A percentile compares a stretch with the other conserved stretches of the same genome.
Evolutionary conservation across 2,329 filamentous ascomycete species (phyloP).

Genomic region (Sarocladium brachiariae): DNA sequence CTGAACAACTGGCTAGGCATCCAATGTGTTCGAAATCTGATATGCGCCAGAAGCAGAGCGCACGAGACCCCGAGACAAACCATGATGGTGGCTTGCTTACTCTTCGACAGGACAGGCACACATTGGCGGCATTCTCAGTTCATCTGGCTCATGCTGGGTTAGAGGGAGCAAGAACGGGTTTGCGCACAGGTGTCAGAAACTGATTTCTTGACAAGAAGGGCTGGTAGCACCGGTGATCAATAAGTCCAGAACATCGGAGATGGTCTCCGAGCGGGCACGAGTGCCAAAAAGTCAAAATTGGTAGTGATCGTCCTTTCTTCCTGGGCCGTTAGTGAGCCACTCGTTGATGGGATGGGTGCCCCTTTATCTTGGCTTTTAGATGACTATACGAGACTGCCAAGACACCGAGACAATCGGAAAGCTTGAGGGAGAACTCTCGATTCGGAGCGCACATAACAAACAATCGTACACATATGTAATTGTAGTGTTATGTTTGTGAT

Average conservation of each 20-base stretch:
- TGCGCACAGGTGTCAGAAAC: not conserved
- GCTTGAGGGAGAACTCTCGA: no score
- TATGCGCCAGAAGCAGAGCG: not conserved
- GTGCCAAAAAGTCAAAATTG: conserved; percentile 5
- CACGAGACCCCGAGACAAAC: conserved; percentile 5
- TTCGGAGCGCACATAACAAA: no score
- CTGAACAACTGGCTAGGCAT: not conserved
- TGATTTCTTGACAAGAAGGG: not conserved
- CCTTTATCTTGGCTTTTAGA: no score
- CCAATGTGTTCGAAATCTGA: not conserved
- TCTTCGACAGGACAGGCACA: not conserved
- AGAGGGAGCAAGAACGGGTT: not conserved
- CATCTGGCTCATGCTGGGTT: not conserved
- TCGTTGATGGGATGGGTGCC: no score
- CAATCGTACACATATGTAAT: no score
- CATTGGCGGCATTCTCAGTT: not conserved
- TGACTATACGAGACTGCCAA: no score
- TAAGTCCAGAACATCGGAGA: conserved; percentile 3
- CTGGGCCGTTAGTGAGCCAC: no score
- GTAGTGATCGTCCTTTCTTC: not conserved
- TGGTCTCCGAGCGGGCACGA: not conserved
- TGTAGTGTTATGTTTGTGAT: no score
- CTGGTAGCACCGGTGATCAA: not conserved
- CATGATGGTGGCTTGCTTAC: not conserved
- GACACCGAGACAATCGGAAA: no score